These are phyloP conservation scores for Yamadazyma nakazawae DNA, from an alignment of 805 yeast species.

Conservation along the genomic window DNA sequence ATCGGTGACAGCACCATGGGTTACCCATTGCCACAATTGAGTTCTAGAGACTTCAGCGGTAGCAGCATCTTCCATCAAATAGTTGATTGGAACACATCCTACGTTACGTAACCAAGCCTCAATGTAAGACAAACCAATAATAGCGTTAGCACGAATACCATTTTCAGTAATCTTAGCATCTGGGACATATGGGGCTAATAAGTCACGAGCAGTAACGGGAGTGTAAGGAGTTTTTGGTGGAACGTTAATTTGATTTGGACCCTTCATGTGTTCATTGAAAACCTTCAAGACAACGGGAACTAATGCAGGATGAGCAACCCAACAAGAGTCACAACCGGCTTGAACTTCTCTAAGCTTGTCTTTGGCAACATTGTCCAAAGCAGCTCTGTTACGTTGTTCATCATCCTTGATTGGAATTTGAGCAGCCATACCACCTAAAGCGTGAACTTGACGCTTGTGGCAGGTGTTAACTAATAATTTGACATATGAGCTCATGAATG, in stretches of 20 bases:
- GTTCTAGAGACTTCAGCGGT: conserved; percentile 85
- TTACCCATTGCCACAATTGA: conserved; percentile 81
- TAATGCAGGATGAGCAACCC: conserved; percentile 88
- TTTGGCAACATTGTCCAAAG: conserved; percentile 68
- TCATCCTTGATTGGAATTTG: conserved; percentile 79
- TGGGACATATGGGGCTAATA: conserved; percentile 61
- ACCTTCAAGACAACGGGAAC: conserved; percentile 70
- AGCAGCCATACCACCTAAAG: conserved; percentile 92
- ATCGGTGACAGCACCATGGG: conserved; percentile 62
- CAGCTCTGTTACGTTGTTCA: conserved; percentile 56
- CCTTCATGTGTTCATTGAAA: conserved; percentile 74
- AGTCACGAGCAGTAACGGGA: conserved; percentile 57
- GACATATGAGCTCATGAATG: conserved; percentile 78
- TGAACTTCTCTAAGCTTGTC: conserved; percentile 75
- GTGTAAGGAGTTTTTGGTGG: conserved; percentile 46
- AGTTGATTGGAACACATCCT: conserved; percentile 84
- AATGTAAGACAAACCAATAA: conserved; percentile 75
- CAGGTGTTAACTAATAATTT: conserved; percentile 68
- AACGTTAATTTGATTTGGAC: conserved; percentile 71
- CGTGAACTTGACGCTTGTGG: conserved; percentile 78
- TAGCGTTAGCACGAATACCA: conserved; percentile 69
- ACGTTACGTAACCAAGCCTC: conserved; percentile 84
- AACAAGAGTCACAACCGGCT: conserved; percentile 83
- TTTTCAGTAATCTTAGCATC: conserved; percentile 62
- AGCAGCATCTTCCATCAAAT: conserved; percentile 87